These are phyloP conservation scores for Trametes elegans DNA, from an alignment of 768 basidiomycete species.

Conservation along the genomic window DNA sequence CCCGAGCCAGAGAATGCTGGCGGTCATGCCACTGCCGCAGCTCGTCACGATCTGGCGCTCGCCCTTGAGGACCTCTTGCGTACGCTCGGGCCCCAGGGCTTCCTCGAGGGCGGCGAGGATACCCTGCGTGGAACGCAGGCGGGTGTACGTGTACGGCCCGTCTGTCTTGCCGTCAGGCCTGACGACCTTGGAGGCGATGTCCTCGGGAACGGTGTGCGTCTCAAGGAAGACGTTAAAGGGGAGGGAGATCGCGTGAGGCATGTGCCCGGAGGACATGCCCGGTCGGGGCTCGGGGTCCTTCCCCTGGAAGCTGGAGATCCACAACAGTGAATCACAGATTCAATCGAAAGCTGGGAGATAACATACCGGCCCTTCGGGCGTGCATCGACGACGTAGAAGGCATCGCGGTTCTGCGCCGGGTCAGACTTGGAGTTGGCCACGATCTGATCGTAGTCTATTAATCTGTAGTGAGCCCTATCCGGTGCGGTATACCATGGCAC, in stretches of 20 bases:
- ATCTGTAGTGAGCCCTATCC: background rate
- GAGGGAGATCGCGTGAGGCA: constrained; percentile 81
- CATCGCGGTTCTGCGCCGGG: constrained; percentile 40
- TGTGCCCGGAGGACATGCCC: constrained; percentile 87
- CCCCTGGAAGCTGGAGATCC: constrained; percentile 70
- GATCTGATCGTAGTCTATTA: constrained; percentile 76
- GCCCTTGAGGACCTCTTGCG: constrained; percentile 58
- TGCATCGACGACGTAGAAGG: constrained; percentile 84
- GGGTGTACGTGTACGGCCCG: constrained; percentile 48
- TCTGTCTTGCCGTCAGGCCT: constrained; percentile 29
- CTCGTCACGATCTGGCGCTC: constrained; percentile 63
- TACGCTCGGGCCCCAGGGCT: constrained; percentile 58
- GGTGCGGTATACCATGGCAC: background rate
- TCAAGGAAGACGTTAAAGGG: constrained; percentile 78
- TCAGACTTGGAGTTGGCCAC: constrained; percentile 61
- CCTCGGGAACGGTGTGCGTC: constrained; percentile 30
- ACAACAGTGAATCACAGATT: too few relatives aligned
- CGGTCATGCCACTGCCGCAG: constrained; percentile 99
- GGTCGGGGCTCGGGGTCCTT: constrained; percentile 86
- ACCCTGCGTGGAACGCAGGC: constrained; percentile 17
- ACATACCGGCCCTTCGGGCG: constrained; percentile 73
- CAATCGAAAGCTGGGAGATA: background rate
- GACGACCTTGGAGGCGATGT: constrained; percentile 9
- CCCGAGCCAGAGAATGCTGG: constrained; percentile 91
- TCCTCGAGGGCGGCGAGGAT: constrained; percentile 58